A percentile compares a stretch with the other conserved stretches of the same genome.
These are phyloP conservation scores for Tuber melanosporum DNA, from an alignment of 495 filamentous ascomycete species.

Conservation along the genomic window DNA sequence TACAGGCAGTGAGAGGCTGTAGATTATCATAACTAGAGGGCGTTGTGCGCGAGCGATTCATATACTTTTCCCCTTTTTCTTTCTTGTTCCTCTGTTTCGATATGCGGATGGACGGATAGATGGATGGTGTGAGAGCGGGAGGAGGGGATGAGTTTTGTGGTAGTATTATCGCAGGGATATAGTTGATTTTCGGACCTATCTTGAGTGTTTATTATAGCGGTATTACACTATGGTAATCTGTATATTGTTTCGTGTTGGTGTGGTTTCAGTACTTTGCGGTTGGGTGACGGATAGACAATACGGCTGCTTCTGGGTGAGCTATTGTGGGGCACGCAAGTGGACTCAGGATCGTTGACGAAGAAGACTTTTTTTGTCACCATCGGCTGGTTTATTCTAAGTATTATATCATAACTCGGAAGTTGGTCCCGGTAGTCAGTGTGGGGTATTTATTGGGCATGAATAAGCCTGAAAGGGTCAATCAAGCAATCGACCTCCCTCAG, in stretches of 20 bases:
- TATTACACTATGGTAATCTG: background rate
- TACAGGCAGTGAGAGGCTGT: slow-evolving; percentile 8
- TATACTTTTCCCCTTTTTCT: background rate
- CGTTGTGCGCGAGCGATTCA: background rate
- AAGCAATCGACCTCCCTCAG: background rate
- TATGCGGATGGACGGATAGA: background rate
- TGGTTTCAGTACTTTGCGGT: background rate
- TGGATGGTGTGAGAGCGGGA: background rate
- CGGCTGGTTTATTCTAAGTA: background rate
- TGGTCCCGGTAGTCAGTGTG: background rate
- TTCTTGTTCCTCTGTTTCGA: slow-evolving; percentile 7
- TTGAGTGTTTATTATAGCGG: background rate
- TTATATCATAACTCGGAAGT: background rate
- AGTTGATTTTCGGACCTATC: background rate
- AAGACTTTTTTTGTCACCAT: background rate
- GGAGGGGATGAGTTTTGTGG: background rate
- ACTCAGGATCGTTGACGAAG: background rate
- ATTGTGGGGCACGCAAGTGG: background rate
- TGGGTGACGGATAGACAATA: background rate
- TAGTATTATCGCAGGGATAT: too few relatives aligned
- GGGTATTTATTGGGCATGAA: background rate
- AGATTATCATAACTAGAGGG: slow-evolving; percentile 2
- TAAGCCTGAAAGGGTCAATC: background rate
- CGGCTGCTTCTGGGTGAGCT: background rate
- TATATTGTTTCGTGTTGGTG: background rate